Percentiles rank a stretch among this genome's conserved stretches.
These are phyloP conservation scores for Hortaea werneckii DNA, from an alignment of 2,329 filamentous ascomycete species.

Conservation along the genomic window DNA sequence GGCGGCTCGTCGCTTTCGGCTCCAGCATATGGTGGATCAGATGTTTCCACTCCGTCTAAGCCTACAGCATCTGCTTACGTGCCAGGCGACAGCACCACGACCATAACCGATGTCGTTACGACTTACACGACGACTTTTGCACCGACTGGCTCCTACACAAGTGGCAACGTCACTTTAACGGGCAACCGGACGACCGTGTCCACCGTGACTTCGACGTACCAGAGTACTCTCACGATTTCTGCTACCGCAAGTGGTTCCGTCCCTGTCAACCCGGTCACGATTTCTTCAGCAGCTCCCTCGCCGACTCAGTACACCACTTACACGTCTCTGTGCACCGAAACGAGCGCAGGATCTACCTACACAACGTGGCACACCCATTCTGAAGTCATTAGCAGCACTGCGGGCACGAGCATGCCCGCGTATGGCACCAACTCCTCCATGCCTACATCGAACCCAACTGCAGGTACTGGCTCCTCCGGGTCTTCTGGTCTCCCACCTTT, in stretches of 20 bases:
- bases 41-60: not conserved
- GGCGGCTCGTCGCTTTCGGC: not conserved
- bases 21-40: not conserved
- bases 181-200: not conserved
- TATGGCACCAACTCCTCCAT: not conserved
- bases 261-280: not conserved
- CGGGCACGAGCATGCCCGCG: not conserved
- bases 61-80: slow-evolving; percentile 2
- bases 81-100: not conserved
- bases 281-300: not conserved
- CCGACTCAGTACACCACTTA: not conserved
- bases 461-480: too few relatives aligned
- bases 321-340: not conserved
- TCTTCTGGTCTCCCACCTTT: too few relatives aligned
- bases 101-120: slow-evolving; percentile 14
- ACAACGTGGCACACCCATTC: not conserved
- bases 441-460: too few relatives aligned
- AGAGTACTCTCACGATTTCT: not conserved
- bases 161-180: not conserved
- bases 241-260: not conserved
- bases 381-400: not conserved
- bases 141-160: not conserved
- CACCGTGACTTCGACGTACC: slow-evolving; percentile 11
- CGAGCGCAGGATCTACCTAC: not conserved
- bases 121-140: slow-evolving; percentile 35